Conservation (phyloP, 73 alveolate species). For the Stentor coeruleus region DNA sequence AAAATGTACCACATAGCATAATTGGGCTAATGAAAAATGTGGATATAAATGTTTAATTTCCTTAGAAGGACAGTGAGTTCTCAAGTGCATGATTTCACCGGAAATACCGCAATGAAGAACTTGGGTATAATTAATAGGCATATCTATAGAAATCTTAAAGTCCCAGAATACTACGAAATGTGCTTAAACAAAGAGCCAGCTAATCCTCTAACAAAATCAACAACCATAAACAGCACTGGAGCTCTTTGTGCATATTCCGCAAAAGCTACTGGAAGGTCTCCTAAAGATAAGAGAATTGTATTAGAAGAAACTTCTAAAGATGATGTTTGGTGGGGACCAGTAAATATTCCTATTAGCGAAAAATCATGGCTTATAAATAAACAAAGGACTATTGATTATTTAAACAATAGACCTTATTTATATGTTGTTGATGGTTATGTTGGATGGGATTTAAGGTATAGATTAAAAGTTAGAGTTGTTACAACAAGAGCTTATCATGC, state of each 20-base stretch:
- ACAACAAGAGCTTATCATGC: conserved; percentile 92
- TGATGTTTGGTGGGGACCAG: conserved; percentile 87
- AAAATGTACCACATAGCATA: too few relatives aligned
- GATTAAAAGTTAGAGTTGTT: conserved; percentile 44
- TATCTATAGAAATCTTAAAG: not conserved
- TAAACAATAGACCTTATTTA: conserved; percentile 55
- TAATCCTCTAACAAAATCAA: not conserved
- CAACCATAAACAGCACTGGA: conserved; percentile 35
- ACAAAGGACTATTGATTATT: conserved; percentile 74
- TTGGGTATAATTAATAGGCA: not conserved
- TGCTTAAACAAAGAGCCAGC: not conserved
- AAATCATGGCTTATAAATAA: conserved; percentile 62
- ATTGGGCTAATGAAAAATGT: too few relatives aligned
- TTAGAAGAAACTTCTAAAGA: conserved; percentile 61
- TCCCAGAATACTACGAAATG: conserved; percentile 16
- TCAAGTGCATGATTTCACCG: not conserved
- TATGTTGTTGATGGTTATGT: conserved; percentile 85
- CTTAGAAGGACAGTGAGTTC: not conserved
- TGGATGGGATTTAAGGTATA: conserved; percentile 55
- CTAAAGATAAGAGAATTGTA: conserved; percentile 81
- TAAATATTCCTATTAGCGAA: conserved; percentile 67
- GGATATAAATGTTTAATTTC: not conserved
- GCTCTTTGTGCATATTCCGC: conserved; percentile 58
- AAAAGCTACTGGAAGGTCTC: conserved; percentile 71
- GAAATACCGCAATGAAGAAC: not conserved